Percentiles rank a stretch among this genome's conserved stretches.
These are phyloP conservation scores for Penicillium sp. DNA, from an alignment of 2,329 filamentous ascomycete genomes.

Conservation along the genomic window DNA sequence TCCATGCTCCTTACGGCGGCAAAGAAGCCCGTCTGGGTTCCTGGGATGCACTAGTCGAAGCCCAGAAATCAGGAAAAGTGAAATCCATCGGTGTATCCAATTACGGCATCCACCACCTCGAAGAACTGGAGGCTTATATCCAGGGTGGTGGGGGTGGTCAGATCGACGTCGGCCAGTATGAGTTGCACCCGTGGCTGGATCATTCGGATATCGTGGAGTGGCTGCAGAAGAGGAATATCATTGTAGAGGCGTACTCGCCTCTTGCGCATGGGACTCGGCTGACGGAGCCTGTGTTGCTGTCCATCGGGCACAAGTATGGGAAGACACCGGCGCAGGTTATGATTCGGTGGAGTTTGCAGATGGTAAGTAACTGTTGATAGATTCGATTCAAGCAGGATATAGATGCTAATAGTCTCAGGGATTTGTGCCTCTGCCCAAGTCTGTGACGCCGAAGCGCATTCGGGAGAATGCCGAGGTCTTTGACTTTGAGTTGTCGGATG, in stretches of 20 bases:
- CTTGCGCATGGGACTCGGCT: conserved; percentile 63
- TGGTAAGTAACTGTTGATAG: conserved; percentile 49
- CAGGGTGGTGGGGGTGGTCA: conserved; percentile 51
- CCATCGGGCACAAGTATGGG: conserved; percentile 57
- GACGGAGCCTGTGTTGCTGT: conserved; percentile 54
- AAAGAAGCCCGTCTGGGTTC: conserved; percentile 58
- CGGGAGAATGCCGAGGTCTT: conserved; percentile 53
- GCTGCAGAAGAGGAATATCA: conserved; percentile 58
- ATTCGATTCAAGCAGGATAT: conserved; percentile 12
- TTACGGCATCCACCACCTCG: conserved; percentile 64
- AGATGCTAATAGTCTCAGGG: conserved; percentile 34
- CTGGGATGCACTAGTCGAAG: conserved; percentile 70
- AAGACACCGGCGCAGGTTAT: conserved; percentile 66
- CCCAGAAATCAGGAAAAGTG: conserved; percentile 61
- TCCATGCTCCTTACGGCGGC: conserved; percentile 72
- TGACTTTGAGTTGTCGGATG: conserved; percentile 51
- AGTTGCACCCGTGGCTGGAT: conserved; percentile 76
- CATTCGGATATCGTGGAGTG: conserved; percentile 57
- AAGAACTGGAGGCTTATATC: conserved; percentile 53
- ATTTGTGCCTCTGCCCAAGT: conserved; percentile 57
- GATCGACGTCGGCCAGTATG: conserved; percentile 70
- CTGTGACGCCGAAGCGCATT: conserved; percentile 51
- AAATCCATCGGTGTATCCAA: conserved; percentile 68
- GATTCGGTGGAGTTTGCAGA: conserved; percentile 71
- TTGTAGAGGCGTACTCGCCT: conserved; percentile 72